phyloP scores from a whole-genome alignment of 1,284 basidiomycete genomes.

The Boletellus deceptivus region DNA sequence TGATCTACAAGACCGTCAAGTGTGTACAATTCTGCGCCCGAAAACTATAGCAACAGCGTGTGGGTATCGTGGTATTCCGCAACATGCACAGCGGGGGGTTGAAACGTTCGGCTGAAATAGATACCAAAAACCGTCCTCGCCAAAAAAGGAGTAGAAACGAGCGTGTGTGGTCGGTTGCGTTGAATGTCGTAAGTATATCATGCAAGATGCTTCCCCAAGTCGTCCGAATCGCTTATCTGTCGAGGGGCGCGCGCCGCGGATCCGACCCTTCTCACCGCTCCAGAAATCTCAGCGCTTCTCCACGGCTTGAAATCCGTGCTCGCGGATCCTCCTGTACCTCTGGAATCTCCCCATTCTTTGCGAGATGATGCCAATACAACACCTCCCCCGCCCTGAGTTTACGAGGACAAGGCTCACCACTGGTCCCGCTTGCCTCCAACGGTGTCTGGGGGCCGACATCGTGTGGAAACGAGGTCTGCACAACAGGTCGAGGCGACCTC shows the following conservation, averaged over 20 bases:
- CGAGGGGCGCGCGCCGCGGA: conserved; percentile 10
- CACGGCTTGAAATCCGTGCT: conserved; percentile 36
- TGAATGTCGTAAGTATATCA: conserved; percentile 30
- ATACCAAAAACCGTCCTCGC: conserved; percentile 25
- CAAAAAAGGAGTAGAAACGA: conserved; percentile 14
- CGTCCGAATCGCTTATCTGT: conserved; percentile 14
- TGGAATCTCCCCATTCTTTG: conserved; percentile 70
- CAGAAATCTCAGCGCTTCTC: conserved; percentile 13
- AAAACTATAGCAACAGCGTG: conserved; percentile 32
- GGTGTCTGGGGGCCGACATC: conserved; percentile 22
- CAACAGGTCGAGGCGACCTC: conserved; percentile 19
- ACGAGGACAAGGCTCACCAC: conserved; percentile 28
- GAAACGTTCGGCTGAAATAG: conserved; percentile 32
- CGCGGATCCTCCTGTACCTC: conserved; percentile 59
- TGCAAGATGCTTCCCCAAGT: conserved; percentile 17
- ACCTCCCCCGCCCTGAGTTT: conserved; percentile 61
- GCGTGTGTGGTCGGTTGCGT: conserved; percentile 17
- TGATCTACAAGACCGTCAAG: conserved; percentile 6
- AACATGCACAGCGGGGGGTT: conserved; percentile 28
- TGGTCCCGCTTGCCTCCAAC: conserved; percentile 12
- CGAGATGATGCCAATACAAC: conserved; percentile 79
- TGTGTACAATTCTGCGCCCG: conserved; percentile 29
- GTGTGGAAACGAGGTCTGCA: conserved; percentile 16
- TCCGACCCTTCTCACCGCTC: conserved; percentile 30
- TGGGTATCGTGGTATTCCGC: conserved; percentile 34